A percentile compares a stretch with the other conserved stretches of the same genome.
Conservation (phyloP, 2,329 filamentous ascomycete species). For the Sclerotinia minor region DNA sequence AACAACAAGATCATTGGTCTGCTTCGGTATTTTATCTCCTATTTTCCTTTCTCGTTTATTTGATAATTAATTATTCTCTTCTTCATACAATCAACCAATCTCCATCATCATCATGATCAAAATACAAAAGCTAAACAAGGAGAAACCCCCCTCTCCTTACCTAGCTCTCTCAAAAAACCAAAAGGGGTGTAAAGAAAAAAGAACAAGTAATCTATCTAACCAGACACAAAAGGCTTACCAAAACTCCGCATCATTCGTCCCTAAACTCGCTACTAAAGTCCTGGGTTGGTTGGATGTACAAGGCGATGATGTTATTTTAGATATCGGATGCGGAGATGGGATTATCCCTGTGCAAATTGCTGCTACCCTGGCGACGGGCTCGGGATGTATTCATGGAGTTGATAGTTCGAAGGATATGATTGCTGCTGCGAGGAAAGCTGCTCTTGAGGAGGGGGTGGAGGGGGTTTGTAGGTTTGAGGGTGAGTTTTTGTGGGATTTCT, state of each 20-base stretch:
- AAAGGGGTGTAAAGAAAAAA: background rate
- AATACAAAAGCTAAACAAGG: too few relatives aligned
- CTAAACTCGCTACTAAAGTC: conserved; percentile 60
- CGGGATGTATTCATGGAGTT: conserved; percentile 54
- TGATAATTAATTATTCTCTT: too few relatives aligned
- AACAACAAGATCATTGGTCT: conserved; percentile 44
- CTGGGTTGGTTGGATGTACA: conserved; percentile 59
- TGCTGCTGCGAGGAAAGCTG: conserved; percentile 48
- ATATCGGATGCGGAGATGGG: conserved; percentile 67
- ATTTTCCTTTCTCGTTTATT: background rate
- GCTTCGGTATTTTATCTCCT: conserved; percentile 38
- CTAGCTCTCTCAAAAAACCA: too few relatives aligned
- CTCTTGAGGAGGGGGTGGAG: background rate
- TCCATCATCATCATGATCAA: too few relatives aligned
- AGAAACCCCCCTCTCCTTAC: background rate
- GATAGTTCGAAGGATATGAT: conserved; percentile 63
- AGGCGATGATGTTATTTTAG: conserved; percentile 58
- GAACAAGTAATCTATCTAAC: background rate
- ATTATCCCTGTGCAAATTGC: conserved; percentile 58
- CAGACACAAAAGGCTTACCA: conserved; percentile 51
- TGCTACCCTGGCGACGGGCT: conserved; percentile 48
- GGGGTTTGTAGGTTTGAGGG: conserved; percentile 38
- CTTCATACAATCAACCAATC: too few relatives aligned
- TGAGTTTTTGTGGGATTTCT: conserved; percentile 1
- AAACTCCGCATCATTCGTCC: conserved; percentile 62